Evolutionary conservation across 1,284 basidiomycete species (phyloP).

Genomic region (Malassezia sp.): DNA sequence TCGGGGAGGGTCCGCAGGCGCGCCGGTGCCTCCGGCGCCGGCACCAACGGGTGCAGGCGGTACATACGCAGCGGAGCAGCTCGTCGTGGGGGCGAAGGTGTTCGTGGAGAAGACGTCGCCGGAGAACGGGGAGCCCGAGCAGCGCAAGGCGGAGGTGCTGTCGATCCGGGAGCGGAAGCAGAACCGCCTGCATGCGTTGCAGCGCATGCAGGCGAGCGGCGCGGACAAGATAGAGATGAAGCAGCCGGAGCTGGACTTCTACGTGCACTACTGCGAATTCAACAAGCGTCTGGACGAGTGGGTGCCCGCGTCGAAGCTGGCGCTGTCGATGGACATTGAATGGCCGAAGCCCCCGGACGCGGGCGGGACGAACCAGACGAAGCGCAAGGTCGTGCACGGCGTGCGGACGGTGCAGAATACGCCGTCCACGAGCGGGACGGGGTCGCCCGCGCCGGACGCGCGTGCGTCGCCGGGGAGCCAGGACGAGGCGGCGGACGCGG

Average conservation of each 20-base stretch:
- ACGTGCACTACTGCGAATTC: constrained; percentile 35
- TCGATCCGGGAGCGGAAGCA: constrained; percentile 39
- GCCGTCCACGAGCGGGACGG: constrained; percentile 52
- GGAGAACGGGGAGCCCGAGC: constrained; percentile 35
- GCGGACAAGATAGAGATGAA: constrained; percentile 27
- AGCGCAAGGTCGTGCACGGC: constrained; percentile 32
- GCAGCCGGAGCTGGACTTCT: constrained; percentile 53
- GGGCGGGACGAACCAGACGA: constrained; percentile 48
- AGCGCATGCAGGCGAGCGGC: constrained; percentile 25
- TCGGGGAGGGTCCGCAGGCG: constrained; percentile 11
- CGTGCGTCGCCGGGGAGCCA: constrained; percentile 53
- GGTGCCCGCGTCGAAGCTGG: constrained; percentile 78
- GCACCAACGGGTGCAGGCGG: constrained; percentile 26
- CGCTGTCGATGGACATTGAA: constrained; percentile 75
- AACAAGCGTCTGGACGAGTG: constrained; percentile 79
- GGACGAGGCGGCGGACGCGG: constrained; percentile 21
- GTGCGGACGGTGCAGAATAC: constrained; percentile 26
- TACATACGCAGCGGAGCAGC: constrained; percentile 33
- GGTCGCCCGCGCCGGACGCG: constrained; percentile 54
- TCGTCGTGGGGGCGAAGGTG: constrained; percentile 36
- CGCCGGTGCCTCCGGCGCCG: background rate
- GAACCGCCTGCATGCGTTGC: constrained; percentile 21
- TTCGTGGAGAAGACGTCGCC: constrained; percentile 40
- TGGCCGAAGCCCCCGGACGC: constrained; percentile 62
- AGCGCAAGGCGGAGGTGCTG: constrained; percentile 42